Conservation (phyloP, 139 green algal species). For the Tetradesmus obliquus region DNA sequence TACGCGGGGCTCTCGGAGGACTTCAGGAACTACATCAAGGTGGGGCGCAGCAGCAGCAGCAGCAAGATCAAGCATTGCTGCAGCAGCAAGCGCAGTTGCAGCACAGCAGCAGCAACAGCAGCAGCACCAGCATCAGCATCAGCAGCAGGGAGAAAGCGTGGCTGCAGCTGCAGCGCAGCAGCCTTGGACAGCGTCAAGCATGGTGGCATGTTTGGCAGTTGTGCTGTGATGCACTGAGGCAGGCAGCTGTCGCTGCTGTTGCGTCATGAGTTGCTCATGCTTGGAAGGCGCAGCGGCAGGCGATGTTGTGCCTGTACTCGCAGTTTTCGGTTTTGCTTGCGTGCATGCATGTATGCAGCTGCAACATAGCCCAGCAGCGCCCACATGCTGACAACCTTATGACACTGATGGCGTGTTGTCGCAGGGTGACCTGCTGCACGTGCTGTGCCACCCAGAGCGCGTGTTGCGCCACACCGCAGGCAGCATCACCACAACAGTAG, state of each 20-base stretch:
- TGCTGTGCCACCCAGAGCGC: constrained; percentile 69
- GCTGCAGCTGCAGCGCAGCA: too few species aligned
- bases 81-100: not conserved
- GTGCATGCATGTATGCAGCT: not conserved
- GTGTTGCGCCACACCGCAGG: constrained; percentile 87
- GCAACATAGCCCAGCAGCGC: not conserved
- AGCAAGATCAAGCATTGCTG: not conserved
- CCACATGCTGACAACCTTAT: not conserved
- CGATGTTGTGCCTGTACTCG: too few species aligned
- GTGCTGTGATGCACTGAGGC: not conserved
- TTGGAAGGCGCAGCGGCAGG: not conserved
- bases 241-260: not conserved
- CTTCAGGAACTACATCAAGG: constrained; percentile 86
- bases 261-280: not conserved
- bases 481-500: constrained; percentile 76
- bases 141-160: not conserved
- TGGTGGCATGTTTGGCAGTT: not conserved
- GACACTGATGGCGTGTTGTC: not conserved
- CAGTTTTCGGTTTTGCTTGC: not conserved
- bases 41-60: constrained; percentile 31
- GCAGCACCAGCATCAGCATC: not conserved
- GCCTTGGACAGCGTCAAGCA: too few species aligned
- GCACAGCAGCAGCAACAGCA: not conserved
- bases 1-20: constrained; percentile 65
- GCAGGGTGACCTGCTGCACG: constrained; percentile 74